Conservation (phyloP, 1,284 basidiomycete genomes). For the Tilletia walkeri region DNA sequence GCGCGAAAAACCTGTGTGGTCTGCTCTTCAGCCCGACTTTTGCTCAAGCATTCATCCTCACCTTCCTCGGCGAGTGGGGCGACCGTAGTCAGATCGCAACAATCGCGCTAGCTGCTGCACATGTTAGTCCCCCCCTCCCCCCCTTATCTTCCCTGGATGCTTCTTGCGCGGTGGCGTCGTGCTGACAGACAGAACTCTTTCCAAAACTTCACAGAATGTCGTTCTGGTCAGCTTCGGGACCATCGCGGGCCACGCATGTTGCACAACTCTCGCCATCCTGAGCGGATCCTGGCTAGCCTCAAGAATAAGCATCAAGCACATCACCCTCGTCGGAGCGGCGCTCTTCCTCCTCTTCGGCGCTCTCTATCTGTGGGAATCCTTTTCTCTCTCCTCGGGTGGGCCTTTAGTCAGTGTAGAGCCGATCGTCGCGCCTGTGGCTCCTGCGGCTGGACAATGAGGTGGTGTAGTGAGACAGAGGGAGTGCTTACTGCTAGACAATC, state of each 20-base stretch:
- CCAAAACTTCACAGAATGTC: slow-evolving; percentile 62
- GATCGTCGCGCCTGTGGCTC: no score
- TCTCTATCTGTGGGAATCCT: slow-evolving; percentile 59
- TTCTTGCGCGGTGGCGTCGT: no score
- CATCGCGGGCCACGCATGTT: slow-evolving; percentile 80
- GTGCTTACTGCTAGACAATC: no score
- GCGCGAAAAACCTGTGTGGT: slow-evolving; percentile 76
- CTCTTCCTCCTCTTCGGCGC: slow-evolving; percentile 77
- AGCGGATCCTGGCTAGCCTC: slow-evolving; percentile 87
- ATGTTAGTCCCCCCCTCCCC: slow-evolving; percentile 62
- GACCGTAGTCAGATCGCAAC: slow-evolving; percentile 96
- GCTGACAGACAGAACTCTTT: not conserved
- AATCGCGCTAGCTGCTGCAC: slow-evolving; percentile 90
- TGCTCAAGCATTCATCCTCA: slow-evolving; percentile 89
- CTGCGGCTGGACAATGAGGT: no score
- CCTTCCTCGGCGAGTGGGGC: slow-evolving; percentile 97
- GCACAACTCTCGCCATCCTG: slow-evolving; percentile 83
- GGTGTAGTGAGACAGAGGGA: no score
- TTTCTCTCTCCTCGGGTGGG: slow-evolving; percentile 41
- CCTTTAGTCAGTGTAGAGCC: not conserved
- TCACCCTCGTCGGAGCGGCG: slow-evolving; percentile 76
- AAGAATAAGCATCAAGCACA: slow-evolving; percentile 90
- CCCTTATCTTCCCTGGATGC: no score
- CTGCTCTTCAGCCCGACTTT: slow-evolving; percentile 87
- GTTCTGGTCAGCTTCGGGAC: slow-evolving; percentile 85